Evolutionary conservation across 2,329 filamentous ascomycete species (phyloP), one percentile per base, ranked within the genome.

Genomic region (Aspergillus sp.): DNA sequence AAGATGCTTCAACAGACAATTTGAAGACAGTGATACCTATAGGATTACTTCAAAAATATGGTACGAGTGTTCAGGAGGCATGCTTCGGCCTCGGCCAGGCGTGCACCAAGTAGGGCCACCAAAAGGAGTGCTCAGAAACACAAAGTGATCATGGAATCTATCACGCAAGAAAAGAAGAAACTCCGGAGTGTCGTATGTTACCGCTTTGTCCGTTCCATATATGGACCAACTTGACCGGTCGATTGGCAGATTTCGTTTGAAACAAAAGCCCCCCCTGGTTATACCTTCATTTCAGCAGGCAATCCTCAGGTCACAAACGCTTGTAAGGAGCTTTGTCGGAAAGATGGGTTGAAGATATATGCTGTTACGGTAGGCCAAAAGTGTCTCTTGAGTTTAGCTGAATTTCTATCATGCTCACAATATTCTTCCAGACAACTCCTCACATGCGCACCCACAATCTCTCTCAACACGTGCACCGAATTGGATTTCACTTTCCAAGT

Each of bases 401-500:
- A 9, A 17, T 9, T 20, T 15, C 17, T 37, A 35, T 9, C 43
- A 60, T 55, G n/a, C 44, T 49, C n/a, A 27, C 35, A 25, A n/a
- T 43, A 39, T n/a, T 46, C 35, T 42, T 47, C 13, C 51, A 77
- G 71, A 78, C 74, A 50, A 76, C 72, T 41, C 75, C 71, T 23
- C 72, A 77, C 56, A 65, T 69, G 50, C 65, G 74, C 43, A 74
- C 69, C 10, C 74, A 77, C 45, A 73, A 76, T 50, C 65, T 84
- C 2, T 80, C 79, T 2, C 75, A 81, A 56, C 79, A 84, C 59
- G 75, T 83, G 43, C 75, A 81, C 55, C 74, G 81, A 37, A 75
- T 83, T 52, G 82, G 82, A 13, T 80, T 81, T 60, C 81, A 84
- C 59, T 84, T 85, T 52, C 79, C 79, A 5, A 75, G 75, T 49